Evolutionary conservation across 1,284 basidiomycete genomes (phyloP), one percentile per base, ranked within the genome.

Genomic region (Caloboletus inedulis): DNA sequence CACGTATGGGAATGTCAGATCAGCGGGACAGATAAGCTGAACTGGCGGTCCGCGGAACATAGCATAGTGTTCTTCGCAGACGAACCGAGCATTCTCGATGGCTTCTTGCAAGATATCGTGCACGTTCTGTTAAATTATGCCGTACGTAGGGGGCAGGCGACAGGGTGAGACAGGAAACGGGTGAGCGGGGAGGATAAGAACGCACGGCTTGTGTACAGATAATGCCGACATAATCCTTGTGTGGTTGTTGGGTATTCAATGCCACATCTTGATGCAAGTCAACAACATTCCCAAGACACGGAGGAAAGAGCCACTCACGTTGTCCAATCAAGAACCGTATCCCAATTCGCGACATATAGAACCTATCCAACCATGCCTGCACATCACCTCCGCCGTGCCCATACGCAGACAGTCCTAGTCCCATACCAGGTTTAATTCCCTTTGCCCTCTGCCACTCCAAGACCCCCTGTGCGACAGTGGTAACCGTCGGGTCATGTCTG

Each of bases 31-130:
- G 61, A 98, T 93, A 52, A 99, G 88, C 69, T 99, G 94, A 9
- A 99, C 94, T 2, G 94, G 93, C 0, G 97, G 96, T 0, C 91
- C 94, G 61, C 89, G 92, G 84, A 98, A 98, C 75, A 99, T 88
- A 4, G 85, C 87, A 62, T 94, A 97, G 72, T 98, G 95, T 68
- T 98, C 96, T 74, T 98, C 96, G 74, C 96, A 98, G 8, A 99
- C 94, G 69, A 94, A 99, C 29, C 94, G 84, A 4, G 97, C 94
- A 69, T 99, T 99, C 72, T 99, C 96, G 62, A 99, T 98, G 0
- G 97, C 93, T 77, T 99, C 97, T 69, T 93, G 91, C n/a, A 95
- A 87, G 56, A 97, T 95, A 66, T 97, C 93, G 62, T 94, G 91
- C 0, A 98, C 87, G 69, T 94, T 97, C 81, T 90, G 58, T 49